Evolutionary conservation across 805 yeast species (phyloP).

Genomic region (Ogataea henricii): DNA sequence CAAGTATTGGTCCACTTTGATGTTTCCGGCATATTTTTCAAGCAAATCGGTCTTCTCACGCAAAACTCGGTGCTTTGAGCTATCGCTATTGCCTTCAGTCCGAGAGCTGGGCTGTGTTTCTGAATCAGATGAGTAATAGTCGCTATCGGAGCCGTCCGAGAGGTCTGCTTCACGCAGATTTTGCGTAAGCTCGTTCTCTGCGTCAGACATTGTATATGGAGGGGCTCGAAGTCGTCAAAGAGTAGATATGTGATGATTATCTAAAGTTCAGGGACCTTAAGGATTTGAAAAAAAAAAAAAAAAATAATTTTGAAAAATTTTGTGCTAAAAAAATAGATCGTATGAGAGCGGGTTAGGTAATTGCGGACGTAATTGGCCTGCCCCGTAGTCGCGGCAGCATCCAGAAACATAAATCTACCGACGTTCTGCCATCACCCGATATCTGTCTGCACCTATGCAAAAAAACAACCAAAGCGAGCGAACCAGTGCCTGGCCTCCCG

Average conservation of each 20-base stretch:
- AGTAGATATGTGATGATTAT: too few relatives aligned
- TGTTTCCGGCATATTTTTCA: slow-evolving; percentile 63
- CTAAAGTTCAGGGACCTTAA: neutral
- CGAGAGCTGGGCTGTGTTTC: neutral
- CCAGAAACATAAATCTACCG: too few relatives aligned
- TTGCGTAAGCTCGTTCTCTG: neutral
- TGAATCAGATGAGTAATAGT: slow-evolving; percentile 2
- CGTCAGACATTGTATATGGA: neutral
- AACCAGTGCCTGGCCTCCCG: too few relatives aligned
- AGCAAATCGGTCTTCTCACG: slow-evolving; percentile 51
- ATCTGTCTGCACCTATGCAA: too few relatives aligned
- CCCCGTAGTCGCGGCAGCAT: too few relatives aligned
- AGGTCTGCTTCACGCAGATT: neutral
- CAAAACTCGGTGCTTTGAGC: slow-evolving; percentile 13
- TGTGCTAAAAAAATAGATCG: neutral
- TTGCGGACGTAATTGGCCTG: too few relatives aligned
- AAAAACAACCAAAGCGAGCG: too few relatives aligned
- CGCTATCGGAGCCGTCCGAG: slow-evolving; percentile 1
- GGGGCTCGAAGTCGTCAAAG: too few relatives aligned
- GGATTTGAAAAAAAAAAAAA: neutral
- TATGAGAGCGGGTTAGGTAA: too few relatives aligned
- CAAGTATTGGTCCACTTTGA: slow-evolving; percentile 62
- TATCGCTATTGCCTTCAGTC: slow-evolving; percentile 5
- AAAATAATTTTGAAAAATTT: slow-evolving; percentile 5
- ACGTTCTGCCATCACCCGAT: too few relatives aligned